Conservation (phyloP, 164 flowering plant species). For the Akebia trifoliata region DNA sequence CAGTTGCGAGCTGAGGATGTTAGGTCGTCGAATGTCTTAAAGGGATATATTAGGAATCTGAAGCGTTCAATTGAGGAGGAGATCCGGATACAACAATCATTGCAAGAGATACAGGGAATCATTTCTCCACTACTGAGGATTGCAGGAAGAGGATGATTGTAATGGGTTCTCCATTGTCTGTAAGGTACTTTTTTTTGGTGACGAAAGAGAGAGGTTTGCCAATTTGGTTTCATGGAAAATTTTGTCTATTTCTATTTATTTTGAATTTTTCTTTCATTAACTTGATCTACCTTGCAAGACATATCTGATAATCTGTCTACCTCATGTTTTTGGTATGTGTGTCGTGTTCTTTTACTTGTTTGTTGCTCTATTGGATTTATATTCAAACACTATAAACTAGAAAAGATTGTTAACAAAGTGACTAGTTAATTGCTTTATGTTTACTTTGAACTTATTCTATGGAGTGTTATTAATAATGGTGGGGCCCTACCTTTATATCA, state of each 20-base stretch:
- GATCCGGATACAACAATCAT: conserved; percentile 58
- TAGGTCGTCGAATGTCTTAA: conserved; percentile 38
- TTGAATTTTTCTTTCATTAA: not conserved
- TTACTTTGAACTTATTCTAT: too few species aligned
- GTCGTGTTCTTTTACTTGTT: too few species aligned
- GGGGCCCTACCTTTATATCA: too few species aligned
- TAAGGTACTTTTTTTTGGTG: conserved; percentile 7
- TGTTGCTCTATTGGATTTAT: too few species aligned
- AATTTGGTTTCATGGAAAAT: not conserved
- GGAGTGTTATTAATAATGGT: too few species aligned
- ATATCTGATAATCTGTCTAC: conserved; percentile 1
- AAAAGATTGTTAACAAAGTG: too few species aligned
- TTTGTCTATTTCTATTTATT: not conserved
- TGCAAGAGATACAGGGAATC: conserved; percentile 87
- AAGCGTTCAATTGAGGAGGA: conserved; percentile 72
- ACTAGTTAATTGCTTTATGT: too few species aligned
- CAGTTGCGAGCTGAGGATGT: conserved; percentile 59
- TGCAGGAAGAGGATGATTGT: conserved; percentile 55
- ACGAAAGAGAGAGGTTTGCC: too few species aligned
- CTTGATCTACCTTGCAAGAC: not conserved
- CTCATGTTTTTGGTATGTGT: too few species aligned
- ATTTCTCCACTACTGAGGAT: conserved; percentile 75
- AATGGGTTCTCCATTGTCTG: conserved; percentile 5
- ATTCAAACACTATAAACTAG: too few species aligned
- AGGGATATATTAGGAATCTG: conserved; percentile 48